A percentile compares a stretch with the other conserved stretches of the same genome.
These are phyloP conservation scores for Sporothrix variecibatus DNA, from an alignment of 2,329 filamentous ascomycete genomes.

Conservation along the genomic window DNA sequence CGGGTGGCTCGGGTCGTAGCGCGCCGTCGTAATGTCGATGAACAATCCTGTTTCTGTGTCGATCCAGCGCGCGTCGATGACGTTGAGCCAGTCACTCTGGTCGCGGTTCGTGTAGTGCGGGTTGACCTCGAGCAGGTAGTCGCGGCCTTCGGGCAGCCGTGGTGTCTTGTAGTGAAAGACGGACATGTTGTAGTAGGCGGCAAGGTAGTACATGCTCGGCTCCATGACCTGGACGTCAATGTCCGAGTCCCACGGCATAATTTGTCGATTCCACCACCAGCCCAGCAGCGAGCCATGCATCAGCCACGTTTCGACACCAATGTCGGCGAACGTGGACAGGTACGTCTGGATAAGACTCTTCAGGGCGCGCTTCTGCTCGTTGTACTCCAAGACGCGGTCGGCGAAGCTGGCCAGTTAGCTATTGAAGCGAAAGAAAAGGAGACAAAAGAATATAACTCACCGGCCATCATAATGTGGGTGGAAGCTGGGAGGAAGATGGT, in stretches of 20 bases:
- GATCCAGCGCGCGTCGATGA: slow-evolving; percentile 53
- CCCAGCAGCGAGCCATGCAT: slow-evolving; percentile 82
- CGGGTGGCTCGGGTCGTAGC: slow-evolving; percentile 50
- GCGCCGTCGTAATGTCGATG: slow-evolving; percentile 54
- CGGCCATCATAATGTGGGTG: slow-evolving; percentile 44
- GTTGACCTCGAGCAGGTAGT: slow-evolving; percentile 54
- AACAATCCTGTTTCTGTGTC: slow-evolving; percentile 50
- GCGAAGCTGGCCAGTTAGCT: slow-evolving; percentile 39
- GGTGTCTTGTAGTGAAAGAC: slow-evolving; percentile 48
- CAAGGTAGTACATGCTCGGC: slow-evolving; percentile 66
- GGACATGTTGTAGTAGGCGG: slow-evolving; percentile 65
- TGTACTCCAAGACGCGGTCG: slow-evolving; percentile 47
- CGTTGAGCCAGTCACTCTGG: slow-evolving; percentile 44
- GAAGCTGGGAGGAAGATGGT: slow-evolving; percentile 35
- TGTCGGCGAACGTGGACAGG: slow-evolving; percentile 64
- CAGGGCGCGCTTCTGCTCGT: slow-evolving; percentile 62
- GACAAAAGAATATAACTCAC: slow-evolving; percentile 31
- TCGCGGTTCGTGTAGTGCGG: slow-evolving; percentile 45
- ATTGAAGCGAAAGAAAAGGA: slow-evolving; percentile 1
- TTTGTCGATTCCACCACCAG: slow-evolving; percentile 78
- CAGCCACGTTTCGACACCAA: slow-evolving; percentile 76
- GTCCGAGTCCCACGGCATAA: slow-evolving; percentile 75
- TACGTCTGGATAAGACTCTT: slow-evolving; percentile 71
- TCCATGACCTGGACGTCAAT: slow-evolving; percentile 73
- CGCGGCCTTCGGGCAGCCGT: slow-evolving; percentile 42